These are phyloP conservation scores for Echium plantagineum DNA, from an alignment of 257 asterid species.

Conservation along the genomic window DNA sequence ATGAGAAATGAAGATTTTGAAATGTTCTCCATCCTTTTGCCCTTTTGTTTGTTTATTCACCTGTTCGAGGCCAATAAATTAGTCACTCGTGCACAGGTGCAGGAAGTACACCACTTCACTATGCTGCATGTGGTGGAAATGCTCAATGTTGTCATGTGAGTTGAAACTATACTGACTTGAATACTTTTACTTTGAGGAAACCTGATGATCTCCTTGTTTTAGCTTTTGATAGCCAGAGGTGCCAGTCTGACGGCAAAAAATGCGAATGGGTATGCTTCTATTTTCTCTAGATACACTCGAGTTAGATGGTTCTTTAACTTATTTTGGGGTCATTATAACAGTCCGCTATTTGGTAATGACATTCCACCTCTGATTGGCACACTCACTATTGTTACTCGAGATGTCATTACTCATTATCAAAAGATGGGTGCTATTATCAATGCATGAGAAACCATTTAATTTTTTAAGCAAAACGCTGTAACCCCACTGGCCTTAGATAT, in stretches of 20 bases:
- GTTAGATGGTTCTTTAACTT: neutral
- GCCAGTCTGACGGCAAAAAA: slow-evolving; percentile 54
- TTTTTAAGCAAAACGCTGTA: too few relatives aligned
- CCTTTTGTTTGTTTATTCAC: too few relatives aligned
- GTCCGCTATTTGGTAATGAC: neutral
- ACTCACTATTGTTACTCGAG: too few relatives aligned
- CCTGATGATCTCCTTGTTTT: slow-evolving; percentile 10
- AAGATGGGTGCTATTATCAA: too few relatives aligned
- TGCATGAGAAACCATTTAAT: too few relatives aligned
- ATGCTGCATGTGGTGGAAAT: slow-evolving; percentile 92
- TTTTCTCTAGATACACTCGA: neutral
- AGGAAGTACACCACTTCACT: slow-evolving; percentile 88
- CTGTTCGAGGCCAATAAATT: neutral
- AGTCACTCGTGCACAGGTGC: slow-evolving; percentile 39
- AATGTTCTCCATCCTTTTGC: too few relatives aligned
- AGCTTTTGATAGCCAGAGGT: slow-evolving; percentile 69
- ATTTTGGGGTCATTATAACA: neutral
- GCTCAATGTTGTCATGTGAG: slow-evolving; percentile 77
- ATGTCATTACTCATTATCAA: too few relatives aligned
- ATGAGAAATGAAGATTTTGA: too few relatives aligned
- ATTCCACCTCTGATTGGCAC: too few relatives aligned
- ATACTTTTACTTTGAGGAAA: neutral
- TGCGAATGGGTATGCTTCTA: slow-evolving; percentile 49
- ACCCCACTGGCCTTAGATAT: too few relatives aligned
- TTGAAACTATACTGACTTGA: slow-evolving; percentile 6